These are phyloP conservation scores for Diaporthe velutina DNA, from an alignment of 2,329 filamentous ascomycete genomes.

Conservation along the genomic window DNA sequence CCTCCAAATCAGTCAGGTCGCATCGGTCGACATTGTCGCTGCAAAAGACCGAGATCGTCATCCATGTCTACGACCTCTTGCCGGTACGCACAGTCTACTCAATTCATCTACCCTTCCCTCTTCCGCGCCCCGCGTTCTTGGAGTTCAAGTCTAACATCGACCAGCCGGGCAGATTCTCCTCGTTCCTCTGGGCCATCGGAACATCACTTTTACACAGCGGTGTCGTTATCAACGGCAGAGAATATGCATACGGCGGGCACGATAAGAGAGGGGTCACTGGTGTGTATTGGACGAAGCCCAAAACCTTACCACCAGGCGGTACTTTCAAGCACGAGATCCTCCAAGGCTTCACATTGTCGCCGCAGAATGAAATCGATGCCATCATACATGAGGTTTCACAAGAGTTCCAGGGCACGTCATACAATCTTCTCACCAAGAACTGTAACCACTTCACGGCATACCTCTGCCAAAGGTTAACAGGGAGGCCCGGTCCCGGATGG, in stretches of 20 bases:
- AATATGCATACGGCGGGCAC: conserved; percentile 90
- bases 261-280: conserved; percentile 78
- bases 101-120: not conserved
- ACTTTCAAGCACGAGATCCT: conserved; percentile 82
- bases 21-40: conserved; percentile 78
- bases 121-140: not conserved
- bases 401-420: conserved; percentile 80
- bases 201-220: conserved; percentile 85
- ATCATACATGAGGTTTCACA: conserved; percentile 78
- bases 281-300: conserved; percentile 85
- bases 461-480: conserved; percentile 80
- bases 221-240: conserved; percentile 82
- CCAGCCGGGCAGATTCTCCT: conserved; percentile 80
- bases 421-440: conserved; percentile 86
- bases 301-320: conserved; percentile 79
- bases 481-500: conserved; percentile 78
- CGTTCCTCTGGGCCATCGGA: conserved; percentile 82
- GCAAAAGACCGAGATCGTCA: conserved; percentile 79
- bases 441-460: conserved; percentile 91
- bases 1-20: conserved; percentile 53
- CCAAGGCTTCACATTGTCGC: conserved; percentile 82
- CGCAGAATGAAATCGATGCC: conserved; percentile 76
- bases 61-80: conserved; percentile 84
- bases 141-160: conserved; percentile 33
- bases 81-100: conserved; percentile 63